phyloP scores from a whole-genome alignment of 116 monocot species.

The Cymodocea nodosa region DNA sequence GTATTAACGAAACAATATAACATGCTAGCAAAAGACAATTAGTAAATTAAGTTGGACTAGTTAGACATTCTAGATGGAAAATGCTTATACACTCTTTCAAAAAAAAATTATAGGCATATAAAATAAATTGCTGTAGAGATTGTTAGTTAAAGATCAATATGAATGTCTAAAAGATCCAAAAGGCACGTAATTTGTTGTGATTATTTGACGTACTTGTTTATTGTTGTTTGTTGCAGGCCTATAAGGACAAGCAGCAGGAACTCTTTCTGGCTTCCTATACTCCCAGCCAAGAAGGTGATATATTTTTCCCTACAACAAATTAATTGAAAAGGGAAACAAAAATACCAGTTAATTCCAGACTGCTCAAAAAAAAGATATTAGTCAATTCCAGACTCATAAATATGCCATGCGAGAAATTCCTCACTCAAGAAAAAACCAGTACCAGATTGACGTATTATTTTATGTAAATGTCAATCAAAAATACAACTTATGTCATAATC shows the following conservation, averaged over 20 bases:
- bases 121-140: neutral
- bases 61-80: neutral
- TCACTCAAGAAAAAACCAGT: no score
- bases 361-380: no score
- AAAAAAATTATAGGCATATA: no score
- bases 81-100: no score
- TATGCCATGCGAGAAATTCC: no score
- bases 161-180: neutral
- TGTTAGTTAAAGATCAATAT: neutral
- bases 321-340: no score
- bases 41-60: neutral
- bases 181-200: neutral
- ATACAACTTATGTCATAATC: no score
- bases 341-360: no score
- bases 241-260: constrained; percentile 70
- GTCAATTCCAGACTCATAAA: no score
- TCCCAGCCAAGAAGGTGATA: constrained; percentile 90
- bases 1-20: no score
- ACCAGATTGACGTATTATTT: no score
- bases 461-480: no score
- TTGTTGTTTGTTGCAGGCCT: constrained; percentile 32
- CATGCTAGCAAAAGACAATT: neutral
- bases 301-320: constrained; percentile 44
- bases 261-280: constrained; percentile 70
- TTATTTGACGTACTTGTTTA: constrained; percentile 19